Percentiles rank a stretch among this genome's conserved stretches.
Conservation (phyloP, 441 rosid species). For the Adansonia gregorii region DNA sequence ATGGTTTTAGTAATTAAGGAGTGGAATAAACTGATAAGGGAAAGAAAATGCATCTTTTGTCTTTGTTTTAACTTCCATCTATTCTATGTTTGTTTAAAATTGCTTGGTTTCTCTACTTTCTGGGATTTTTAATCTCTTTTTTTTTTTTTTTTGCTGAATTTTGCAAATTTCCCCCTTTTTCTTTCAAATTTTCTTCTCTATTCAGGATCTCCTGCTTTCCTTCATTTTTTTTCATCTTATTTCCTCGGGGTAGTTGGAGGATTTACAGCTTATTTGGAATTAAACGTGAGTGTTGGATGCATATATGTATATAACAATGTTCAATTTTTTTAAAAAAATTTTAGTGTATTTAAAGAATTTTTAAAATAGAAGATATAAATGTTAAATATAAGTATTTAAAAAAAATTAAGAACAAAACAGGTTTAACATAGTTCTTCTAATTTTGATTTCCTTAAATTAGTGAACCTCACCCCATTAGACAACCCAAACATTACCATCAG, state of each 20-base stretch:
- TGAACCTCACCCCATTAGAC: conserved; percentile 7
- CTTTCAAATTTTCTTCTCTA: not conserved
- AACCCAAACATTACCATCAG: not conserved
- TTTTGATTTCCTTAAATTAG: not conserved
- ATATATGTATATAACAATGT: no score
- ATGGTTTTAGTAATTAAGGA: not conserved
- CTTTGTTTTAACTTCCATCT: not conserved
- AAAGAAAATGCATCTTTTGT: not conserved
- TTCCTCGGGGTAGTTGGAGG: not conserved
- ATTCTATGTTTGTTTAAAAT: not conserved
- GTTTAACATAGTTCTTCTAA: no score
- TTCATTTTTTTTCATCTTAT: not conserved
- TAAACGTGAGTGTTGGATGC: no score
- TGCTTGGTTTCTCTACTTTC: not conserved
- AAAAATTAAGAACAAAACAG: no score
- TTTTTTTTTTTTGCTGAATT: not conserved
- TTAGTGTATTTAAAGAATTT: no score
- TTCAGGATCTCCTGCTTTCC: not conserved
- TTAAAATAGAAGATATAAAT: no score
- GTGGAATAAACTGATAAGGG: not conserved
- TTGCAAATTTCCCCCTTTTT: not conserved
- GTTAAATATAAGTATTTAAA: no score
- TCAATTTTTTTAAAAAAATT: no score
- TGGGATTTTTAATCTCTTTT: conserved; percentile 2
- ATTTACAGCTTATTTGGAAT: not conserved